phyloP scores from a whole-genome alignment of 2,329 filamentous ascomycete genomes.

The Cladosporium halotolerans region DNA sequence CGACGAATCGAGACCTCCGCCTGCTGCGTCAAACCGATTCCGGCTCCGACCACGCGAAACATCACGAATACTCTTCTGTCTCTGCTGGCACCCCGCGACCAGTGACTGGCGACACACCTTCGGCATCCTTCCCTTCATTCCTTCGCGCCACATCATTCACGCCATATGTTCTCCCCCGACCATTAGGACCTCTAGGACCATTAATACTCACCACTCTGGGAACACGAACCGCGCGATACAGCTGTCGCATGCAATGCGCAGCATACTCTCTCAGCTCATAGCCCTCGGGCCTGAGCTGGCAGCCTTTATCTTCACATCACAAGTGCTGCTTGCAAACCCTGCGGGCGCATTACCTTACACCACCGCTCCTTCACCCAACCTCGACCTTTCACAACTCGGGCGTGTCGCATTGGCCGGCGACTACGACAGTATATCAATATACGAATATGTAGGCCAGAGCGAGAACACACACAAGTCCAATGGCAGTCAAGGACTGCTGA shows the following conservation, averaged over 20 bases:
- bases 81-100: not conserved
- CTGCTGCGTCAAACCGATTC: conserved; percentile 1
- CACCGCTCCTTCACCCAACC: conserved; percentile 54
- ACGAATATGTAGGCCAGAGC: conserved; percentile 74
- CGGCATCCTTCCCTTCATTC: conserved; percentile 4
- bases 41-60: not conserved
- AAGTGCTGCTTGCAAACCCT: conserved; percentile 16
- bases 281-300: conserved; percentile 31
- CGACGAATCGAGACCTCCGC: conserved; percentile 4
- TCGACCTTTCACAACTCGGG: conserved; percentile 73
- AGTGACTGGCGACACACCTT: not conserved
- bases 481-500: conserved; percentile 74
- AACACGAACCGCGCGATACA: not conserved
- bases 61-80: not conserved
- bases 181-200: not conserved
- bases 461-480: conserved; percentile 62
- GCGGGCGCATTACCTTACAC: conserved; percentile 17
- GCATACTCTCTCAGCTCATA: conserved; percentile 27
- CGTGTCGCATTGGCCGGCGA: conserved; percentile 80
- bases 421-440: conserved; percentile 86
- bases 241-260: conserved; percentile 23
- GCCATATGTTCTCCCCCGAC: conserved; percentile 2
- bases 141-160: not conserved
- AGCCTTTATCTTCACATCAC: conserved; percentile 25
- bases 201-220: not conserved